Percentiles rank a stretch among this genome's conserved stretches.
These are phyloP conservation scores for Boletellus deceptivus DNA, from an alignment of 1,284 basidiomycete genomes.

Conservation along the genomic window DNA sequence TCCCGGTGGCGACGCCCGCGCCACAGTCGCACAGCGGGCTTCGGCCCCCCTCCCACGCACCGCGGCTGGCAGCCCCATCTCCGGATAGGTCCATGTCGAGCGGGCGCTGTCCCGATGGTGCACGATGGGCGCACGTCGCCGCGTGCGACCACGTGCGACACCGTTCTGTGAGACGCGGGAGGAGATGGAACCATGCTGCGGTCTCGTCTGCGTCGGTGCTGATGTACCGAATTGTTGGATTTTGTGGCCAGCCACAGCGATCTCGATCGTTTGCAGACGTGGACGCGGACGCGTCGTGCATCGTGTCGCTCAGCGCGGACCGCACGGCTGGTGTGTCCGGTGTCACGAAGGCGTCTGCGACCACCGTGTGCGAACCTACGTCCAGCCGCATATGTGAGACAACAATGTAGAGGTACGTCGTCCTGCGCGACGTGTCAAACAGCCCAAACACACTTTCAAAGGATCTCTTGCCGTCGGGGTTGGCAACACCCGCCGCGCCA, in stretches of 20 bases:
- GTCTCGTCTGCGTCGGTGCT: slow-evolving; percentile 30
- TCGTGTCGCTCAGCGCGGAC: background rate
- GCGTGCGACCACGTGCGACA: slow-evolving; percentile 52
- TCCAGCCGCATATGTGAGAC: slow-evolving; percentile 44
- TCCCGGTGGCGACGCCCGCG: slow-evolving; percentile 38
- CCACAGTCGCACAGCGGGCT: slow-evolving; percentile 44
- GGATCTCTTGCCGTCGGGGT: background rate
- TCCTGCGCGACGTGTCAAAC: slow-evolving; percentile 20
- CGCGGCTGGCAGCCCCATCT: background rate
- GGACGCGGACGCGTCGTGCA: background rate
- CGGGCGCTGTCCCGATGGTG: no score
- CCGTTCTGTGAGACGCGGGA: slow-evolving; percentile 49
- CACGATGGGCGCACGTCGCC: slow-evolving; percentile 41
- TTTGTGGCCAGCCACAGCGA: background rate
- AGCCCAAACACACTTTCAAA: slow-evolving; percentile 31
- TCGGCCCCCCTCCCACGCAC: background rate
- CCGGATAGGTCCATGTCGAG: no score
- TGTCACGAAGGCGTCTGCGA: slow-evolving; percentile 45
- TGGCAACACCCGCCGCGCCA: slow-evolving; percentile 10
- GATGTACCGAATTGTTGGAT: slow-evolving; percentile 1
- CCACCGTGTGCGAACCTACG: slow-evolving; percentile 41
- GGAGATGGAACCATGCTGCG: slow-evolving; percentile 44
- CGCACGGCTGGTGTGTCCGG: slow-evolving; percentile 22
- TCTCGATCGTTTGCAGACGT: background rate
- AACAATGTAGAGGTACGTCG: slow-evolving; percentile 39